A percentile compares a stretch with the other conserved stretches of the same genome.
Evolutionary conservation across 495 filamentous ascomycete genomes (phyloP).

Genomic region (Penicillium silybi): DNA sequence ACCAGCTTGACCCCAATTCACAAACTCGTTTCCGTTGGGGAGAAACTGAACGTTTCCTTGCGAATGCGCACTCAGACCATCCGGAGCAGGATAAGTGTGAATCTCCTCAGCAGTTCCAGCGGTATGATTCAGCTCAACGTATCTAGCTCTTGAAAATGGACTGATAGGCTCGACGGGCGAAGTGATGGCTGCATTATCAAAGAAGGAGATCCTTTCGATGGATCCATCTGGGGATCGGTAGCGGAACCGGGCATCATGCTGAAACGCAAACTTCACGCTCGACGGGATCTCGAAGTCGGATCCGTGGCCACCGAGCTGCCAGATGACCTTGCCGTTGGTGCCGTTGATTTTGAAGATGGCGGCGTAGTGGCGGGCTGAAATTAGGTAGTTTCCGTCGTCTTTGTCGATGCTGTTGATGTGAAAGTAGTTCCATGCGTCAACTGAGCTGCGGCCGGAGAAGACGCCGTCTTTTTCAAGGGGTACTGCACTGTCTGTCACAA

Average conservation of each 20-base stretch:
- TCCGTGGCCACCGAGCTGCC: conserved; percentile 42
- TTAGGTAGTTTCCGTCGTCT: conserved; percentile 44
- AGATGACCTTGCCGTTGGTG: conserved; percentile 47
- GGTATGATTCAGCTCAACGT: conserved; percentile 40
- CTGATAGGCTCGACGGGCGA: neutral
- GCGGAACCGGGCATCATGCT: conserved; percentile 50
- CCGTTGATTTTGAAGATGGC: conserved; percentile 39
- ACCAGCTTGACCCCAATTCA: conserved; percentile 49
- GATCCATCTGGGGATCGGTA: conserved; percentile 25
- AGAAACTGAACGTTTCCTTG: conserved; percentile 53
- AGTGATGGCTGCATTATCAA: conserved; percentile 37
- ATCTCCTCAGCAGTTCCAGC: conserved; percentile 31
- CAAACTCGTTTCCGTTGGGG: conserved; percentile 43
- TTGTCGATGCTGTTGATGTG: conserved; percentile 55
- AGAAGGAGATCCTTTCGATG: conserved; percentile 39
- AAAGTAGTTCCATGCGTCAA: conserved; percentile 42
- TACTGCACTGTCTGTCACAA: conserved; percentile 31
- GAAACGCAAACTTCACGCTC: conserved; percentile 33
- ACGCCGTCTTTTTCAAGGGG: conserved; percentile 41
- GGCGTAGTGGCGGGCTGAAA: conserved; percentile 47
- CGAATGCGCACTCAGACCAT: conserved; percentile 40
- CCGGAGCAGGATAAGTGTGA: conserved; percentile 29
- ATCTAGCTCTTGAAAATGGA: conserved; percentile 39
- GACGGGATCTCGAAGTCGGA: conserved; percentile 21
- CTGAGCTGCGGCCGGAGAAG: conserved; percentile 24